These are phyloP conservation scores for Lactuca sativa DNA, from an alignment of 129 eudicot species.

Conservation along the genomic window DNA sequence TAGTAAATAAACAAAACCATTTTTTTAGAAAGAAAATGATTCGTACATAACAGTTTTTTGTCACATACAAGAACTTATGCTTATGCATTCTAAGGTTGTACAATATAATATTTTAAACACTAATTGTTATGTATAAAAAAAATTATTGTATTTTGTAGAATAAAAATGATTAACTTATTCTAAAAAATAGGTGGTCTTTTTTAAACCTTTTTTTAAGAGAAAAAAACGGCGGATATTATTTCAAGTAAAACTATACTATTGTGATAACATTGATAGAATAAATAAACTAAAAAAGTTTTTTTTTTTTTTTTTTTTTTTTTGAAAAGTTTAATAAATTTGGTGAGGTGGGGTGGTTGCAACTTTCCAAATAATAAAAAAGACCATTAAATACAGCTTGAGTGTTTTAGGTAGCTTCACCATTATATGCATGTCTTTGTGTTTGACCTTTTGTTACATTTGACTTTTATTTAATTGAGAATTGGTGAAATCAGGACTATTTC, in stretches of 20 bases:
- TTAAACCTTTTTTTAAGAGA: too few relatives aligned
- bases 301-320: too few relatives aligned
- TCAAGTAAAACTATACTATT: neutral
- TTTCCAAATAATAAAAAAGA: conserved; percentile 28
- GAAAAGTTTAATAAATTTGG: conserved; percentile 29
- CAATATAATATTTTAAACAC: too few relatives aligned
- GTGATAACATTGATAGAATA: neutral
- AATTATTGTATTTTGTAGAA: too few relatives aligned
- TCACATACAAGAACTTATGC: too few relatives aligned
- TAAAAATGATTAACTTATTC: too few relatives aligned
- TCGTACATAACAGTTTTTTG: too few relatives aligned
- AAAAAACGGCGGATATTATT: too few relatives aligned
- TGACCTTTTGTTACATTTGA: conserved; percentile 26
- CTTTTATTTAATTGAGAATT: conserved; percentile 21
- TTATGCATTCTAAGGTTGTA: too few relatives aligned
- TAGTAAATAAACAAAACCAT: too few relatives aligned
- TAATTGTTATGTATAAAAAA: too few relatives aligned
- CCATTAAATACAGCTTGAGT: conserved; percentile 46
- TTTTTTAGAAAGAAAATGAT: too few relatives aligned
- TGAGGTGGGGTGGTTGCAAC: conserved; percentile 75
- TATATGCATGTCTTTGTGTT: conserved; percentile 40
- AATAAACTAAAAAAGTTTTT: neutral
- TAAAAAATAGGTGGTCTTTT: neutral
- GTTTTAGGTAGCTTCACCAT: conserved; percentile 60
- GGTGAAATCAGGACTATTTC: conserved; percentile 32